These are phyloP conservation scores for Cylindrotheca closterium DNA, from an alignment of 108 stramenopile species.

Conservation along the genomic window DNA sequence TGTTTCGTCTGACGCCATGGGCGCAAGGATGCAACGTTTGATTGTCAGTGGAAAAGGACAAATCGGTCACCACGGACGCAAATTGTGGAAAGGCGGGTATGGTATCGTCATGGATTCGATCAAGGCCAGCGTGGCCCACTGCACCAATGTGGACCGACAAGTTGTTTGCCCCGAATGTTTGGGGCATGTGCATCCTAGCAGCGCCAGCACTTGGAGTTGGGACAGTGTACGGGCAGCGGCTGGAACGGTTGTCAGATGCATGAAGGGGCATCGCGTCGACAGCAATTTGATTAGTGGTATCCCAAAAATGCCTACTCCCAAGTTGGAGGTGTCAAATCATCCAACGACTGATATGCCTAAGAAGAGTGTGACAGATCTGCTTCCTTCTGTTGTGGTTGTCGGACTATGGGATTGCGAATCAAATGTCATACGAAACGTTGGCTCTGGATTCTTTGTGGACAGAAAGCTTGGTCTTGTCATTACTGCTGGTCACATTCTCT, in stretches of 20 bases:
- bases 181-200: constrained; percentile 43
- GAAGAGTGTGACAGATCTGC: constrained; percentile 52
- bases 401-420: constrained; percentile 61
- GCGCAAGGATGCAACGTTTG: constrained; percentile 63
- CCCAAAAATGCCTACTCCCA: constrained; percentile 4
- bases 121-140: constrained; percentile 43
- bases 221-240: constrained; percentile 47
- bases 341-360: constrained; percentile 18
- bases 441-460: constrained; percentile 74
- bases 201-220: constrained; percentile 57
- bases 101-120: constrained; percentile 58
- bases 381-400: constrained; percentile 68
- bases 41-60: constrained; percentile 76
- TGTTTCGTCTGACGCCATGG: constrained; percentile 74
- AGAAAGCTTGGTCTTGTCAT: constrained; percentile 72
- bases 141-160: constrained; percentile 61
- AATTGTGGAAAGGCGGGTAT: constrained; percentile 76
- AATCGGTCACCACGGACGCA: constrained; percentile 59
- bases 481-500: constrained; percentile 74
- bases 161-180: constrained; percentile 78
- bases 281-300: constrained; percentile 43
- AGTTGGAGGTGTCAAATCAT: constrained; percentile 2
- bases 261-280: constrained; percentile 47
- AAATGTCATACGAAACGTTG: constrained; percentile 49
- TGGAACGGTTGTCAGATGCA: constrained; percentile 42